phyloP scores from a whole-genome alignment of 2,329 filamentous ascomycete genomes.

The Aquanectria penicillioides region DNA sequence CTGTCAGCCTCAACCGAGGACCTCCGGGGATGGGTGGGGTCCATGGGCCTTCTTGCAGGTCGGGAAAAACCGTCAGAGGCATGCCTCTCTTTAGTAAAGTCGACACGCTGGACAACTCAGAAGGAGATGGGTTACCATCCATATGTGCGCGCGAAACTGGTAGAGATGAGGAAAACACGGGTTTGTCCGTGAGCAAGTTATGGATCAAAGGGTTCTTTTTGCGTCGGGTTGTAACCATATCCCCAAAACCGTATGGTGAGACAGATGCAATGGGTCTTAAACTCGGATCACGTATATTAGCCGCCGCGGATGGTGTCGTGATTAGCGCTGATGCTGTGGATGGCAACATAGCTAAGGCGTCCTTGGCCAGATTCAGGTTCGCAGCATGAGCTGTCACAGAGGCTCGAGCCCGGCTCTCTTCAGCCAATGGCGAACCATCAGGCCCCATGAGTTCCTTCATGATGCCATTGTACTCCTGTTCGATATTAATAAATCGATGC shows the following conservation, averaged over 20 bases:
- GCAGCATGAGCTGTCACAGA: conserved; percentile 62
- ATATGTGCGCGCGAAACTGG: conserved; percentile 72
- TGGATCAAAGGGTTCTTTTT: conserved; percentile 88
- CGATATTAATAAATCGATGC: conserved; percentile 83
- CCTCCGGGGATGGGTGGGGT: conserved; percentile 67
- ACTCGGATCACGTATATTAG: conserved; percentile 55
- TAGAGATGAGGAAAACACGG: conserved; percentile 89
- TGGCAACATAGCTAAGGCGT: conserved; percentile 79
- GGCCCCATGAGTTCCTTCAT: conserved; percentile 65
- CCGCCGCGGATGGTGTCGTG: conserved; percentile 86
- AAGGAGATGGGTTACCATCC: conserved; percentile 32
- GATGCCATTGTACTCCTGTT: conserved; percentile 84
- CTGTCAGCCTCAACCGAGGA: conserved; percentile 75
- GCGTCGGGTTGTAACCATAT: conserved; percentile 63
- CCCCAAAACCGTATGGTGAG: conserved; percentile 60
- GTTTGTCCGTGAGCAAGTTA: conserved; percentile 95
- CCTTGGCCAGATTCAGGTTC: conserved; percentile 79
- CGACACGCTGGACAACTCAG: conserved; percentile 56
- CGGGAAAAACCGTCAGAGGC: conserved; percentile 84
- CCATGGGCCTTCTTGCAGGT: conserved; percentile 78
- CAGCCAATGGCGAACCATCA: conserved; percentile 39
- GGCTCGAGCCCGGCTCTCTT: conserved; percentile 44
- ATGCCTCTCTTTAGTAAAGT: conserved; percentile 93
- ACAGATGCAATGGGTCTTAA: conserved; percentile 40
- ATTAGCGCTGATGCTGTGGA: conserved; percentile 87